These are phyloP conservation scores for Blastobotrys apis DNA, from an alignment of 1,139 yeast genomes.

Conservation along the genomic window DNA sequence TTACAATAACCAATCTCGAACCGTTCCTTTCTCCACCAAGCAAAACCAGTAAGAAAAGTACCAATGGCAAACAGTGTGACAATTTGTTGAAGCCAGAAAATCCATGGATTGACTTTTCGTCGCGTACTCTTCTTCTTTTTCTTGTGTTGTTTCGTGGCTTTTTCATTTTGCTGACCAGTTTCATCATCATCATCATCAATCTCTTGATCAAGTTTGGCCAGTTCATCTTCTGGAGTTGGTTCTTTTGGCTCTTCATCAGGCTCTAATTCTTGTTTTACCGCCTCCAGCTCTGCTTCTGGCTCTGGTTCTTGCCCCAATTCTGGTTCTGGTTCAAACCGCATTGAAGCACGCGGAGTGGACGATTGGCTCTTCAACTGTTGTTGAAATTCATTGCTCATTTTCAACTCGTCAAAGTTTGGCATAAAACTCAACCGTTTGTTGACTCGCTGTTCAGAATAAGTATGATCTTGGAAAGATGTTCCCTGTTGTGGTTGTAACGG, in stretches of 20 bases:
- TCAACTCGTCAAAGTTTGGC: constrained; percentile 26
- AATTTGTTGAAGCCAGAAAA: constrained; percentile 11
- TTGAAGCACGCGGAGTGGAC: not conserved
- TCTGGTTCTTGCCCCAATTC: not conserved
- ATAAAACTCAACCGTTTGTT: constrained; percentile 27
- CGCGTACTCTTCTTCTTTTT: constrained; percentile 11
- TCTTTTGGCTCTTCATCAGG: not conserved
- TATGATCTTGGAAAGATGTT: constrained; percentile 14
- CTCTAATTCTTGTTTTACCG: not conserved
- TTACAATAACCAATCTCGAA: constrained; percentile 37
- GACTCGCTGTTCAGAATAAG: constrained; percentile 15
- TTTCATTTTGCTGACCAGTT: constrained; percentile 10
- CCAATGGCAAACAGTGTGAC: constrained; percentile 16
- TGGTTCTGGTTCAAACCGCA: constrained; percentile 3
- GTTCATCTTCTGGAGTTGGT: not conserved
- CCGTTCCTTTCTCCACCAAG: constrained; percentile 34
- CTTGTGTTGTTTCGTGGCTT: constrained; percentile 7
- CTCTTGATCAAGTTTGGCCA: constrained; percentile 7
- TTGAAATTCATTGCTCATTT: constrained; percentile 25
- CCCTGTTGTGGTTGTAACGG: constrained; percentile 3
- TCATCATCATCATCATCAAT: not conserved
- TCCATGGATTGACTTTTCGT: constrained; percentile 1
- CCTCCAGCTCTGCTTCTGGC: not conserved
- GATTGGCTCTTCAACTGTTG: constrained; percentile 12
- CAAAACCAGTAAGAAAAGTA: constrained; percentile 19